These are phyloP conservation scores for Ananas comosus DNA, from an alignment of 176 grass and related monocot species.

Conservation along the genomic window DNA sequence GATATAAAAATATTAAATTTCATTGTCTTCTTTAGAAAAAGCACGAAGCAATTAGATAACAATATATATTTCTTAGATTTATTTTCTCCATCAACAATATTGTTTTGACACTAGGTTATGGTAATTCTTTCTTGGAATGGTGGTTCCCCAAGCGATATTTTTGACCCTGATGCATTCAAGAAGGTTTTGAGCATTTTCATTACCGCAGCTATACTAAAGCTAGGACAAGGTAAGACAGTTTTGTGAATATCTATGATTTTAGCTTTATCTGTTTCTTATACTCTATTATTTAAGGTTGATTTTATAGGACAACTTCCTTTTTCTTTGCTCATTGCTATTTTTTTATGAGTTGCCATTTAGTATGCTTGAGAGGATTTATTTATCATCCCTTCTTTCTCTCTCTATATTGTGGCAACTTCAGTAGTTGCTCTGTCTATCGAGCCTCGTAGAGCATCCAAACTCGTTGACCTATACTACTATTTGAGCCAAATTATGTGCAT, in stretches of 20 bases:
- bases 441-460: too few species aligned
- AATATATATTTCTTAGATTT: background rate
- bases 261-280: background rate
- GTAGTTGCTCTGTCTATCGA: too few species aligned
- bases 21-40: too few species aligned
- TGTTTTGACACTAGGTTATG: constrained; percentile 51
- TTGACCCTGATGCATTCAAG: constrained; percentile 57
- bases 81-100: background rate
- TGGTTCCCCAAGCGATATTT: constrained; percentile 54
- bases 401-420: too few species aligned
- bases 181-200: constrained; percentile 90
- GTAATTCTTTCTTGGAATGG: constrained; percentile 92
- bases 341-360: too few species aligned
- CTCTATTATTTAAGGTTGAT: background rate
- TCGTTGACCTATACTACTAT: too few species aligned
- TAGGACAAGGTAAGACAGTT: constrained; percentile 62
- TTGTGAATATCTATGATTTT: constrained; percentile 9
- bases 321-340: too few species aligned
- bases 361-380: too few species aligned
- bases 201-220: constrained; percentile 71
- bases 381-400: too few species aligned
- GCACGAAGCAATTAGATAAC: too few species aligned
- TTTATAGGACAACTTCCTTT: background rate
- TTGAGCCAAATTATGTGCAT: too few species aligned
- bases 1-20: too few species aligned